Base-by-base conservation (phyloP, 176 grass and related monocot genomes). In the Saccharum officinarum region DNA sequence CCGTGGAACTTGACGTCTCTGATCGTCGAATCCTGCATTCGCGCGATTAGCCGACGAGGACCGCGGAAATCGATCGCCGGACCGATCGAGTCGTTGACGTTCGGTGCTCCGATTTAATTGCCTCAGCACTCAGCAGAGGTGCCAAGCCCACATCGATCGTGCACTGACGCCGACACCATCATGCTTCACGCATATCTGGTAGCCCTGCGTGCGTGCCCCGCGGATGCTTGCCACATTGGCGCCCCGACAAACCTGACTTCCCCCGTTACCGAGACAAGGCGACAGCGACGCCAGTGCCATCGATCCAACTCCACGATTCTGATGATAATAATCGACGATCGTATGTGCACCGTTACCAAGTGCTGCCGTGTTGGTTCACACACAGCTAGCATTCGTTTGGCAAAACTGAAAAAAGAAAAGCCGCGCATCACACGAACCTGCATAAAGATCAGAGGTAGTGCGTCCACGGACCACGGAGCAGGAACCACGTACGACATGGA, bases 121-220 rank as follows among this genome's bases (percentile, higher is more conserved):
- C 40, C 74, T 28, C 28, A 28, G 28, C 28, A 28, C 28, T 28
- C 28, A 28, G 28, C 28, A 3, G 64, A 49, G 20, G 13, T 14
- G 55, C 60, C 8, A 8, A 37, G 39, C 26, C 73, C 80, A 57
- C 55, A 54, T 73, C 62, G 20, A 34, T 36, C 0, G 54, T 62
- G 20, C 23, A 20, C 28, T 12, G 68, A 84, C 36, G 28, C 69
- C 34, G 55, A 73, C 86, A 83, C 73, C 46, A 33, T 39, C 26
- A 45, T n/a, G 33, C 6, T 28, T 30, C n/a, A 12, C 16, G 45
- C 28, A 28, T 8, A 60, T 60, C 20, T 59, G 70, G 42, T 4
- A 42, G 59, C 8, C 8, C 16, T 31, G 61, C 71, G 12, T 38
- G 61, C 71, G 57, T 66, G 71, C 22, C 30, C 11, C 15, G 22